Evolutionary conservation across 148 eudicot genomes (phyloP).

Genomic region (Gaultheria prostrata): DNA sequence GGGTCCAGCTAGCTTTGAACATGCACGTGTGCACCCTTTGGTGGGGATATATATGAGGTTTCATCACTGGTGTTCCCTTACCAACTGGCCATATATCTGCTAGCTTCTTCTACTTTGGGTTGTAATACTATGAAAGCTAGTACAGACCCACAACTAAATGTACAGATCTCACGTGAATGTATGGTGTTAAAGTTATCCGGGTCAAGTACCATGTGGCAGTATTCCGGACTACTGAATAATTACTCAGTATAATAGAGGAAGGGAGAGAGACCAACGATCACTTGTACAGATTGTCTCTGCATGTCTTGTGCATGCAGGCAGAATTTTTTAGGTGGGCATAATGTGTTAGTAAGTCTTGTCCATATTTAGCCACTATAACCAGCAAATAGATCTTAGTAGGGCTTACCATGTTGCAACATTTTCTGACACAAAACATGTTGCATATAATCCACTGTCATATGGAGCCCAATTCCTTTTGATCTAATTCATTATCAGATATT

Average conservation of each 20-base stretch:
- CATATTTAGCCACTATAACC: neutral
- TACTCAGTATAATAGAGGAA: neutral
- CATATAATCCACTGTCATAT: neutral
- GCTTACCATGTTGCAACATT: neutral
- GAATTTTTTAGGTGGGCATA: neutral
- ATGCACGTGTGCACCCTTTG: conserved; percentile 8
- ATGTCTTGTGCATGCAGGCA: neutral
- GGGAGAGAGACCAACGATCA: neutral
- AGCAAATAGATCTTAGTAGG: neutral
- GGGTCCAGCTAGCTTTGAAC: neutral
- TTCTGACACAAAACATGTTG: neutral
- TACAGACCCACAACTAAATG: no score
- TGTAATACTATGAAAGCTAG: neutral
- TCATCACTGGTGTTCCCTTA: neutral
- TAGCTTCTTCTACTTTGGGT: neutral
- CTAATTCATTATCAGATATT: neutral
- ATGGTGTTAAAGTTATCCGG: no score
- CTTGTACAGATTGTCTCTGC: neutral
- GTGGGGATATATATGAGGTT: neutral
- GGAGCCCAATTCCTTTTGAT: neutral
- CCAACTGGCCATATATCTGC: conserved; percentile 11
- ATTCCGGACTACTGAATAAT: no score
- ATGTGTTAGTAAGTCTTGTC: neutral
- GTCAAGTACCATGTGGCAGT: no score
- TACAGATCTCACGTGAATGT: no score